Evolutionary conservation across 108 stramenopile species (phyloP).

Genomic region (Pseudonitzschia multiseries): DNA sequence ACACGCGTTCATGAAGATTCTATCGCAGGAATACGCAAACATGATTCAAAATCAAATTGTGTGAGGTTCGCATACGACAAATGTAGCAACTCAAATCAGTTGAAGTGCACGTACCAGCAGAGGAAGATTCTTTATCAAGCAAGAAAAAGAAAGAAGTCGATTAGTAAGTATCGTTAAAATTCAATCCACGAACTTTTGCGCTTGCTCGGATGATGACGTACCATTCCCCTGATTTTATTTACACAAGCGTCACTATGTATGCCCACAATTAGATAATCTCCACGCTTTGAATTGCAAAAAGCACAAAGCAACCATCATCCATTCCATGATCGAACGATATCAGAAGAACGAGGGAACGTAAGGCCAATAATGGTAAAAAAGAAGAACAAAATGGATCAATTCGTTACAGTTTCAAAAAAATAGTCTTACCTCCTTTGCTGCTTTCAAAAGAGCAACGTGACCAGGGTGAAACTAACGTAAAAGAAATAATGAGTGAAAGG

Average conservation of each 20-base stretch:
- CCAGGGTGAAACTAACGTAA: constrained; percentile 87
- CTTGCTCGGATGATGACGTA: neutral
- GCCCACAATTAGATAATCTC: constrained; percentile 98
- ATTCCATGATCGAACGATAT: neutral
- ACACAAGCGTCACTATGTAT: constrained; percentile 95
- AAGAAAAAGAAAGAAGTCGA: neutral
- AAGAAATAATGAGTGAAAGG: neutral
- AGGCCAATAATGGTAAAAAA: neutral
- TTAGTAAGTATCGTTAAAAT: neutral
- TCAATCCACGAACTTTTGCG: neutral
- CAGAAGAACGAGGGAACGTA: neutral
- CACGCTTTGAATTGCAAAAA: constrained; percentile 44
- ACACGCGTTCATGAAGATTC: constrained; percentile 95
- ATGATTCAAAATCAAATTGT: neutral
- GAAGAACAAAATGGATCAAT: neutral
- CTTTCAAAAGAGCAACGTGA: constrained; percentile 90
- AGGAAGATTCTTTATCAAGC: constrained; percentile 22
- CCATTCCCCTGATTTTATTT: constrained; percentile 75
- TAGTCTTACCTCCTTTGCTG: constrained; percentile 62
- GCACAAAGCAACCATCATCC: neutral
- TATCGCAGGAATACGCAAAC: neutral
- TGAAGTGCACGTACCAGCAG: constrained; percentile 13
- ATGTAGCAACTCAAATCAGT: neutral
- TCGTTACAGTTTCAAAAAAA: neutral
- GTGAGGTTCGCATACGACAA: neutral